phyloP scores from a whole-genome alignment of 2,329 filamentous ascomycete species.

The Epichloe sp. region DNA sequence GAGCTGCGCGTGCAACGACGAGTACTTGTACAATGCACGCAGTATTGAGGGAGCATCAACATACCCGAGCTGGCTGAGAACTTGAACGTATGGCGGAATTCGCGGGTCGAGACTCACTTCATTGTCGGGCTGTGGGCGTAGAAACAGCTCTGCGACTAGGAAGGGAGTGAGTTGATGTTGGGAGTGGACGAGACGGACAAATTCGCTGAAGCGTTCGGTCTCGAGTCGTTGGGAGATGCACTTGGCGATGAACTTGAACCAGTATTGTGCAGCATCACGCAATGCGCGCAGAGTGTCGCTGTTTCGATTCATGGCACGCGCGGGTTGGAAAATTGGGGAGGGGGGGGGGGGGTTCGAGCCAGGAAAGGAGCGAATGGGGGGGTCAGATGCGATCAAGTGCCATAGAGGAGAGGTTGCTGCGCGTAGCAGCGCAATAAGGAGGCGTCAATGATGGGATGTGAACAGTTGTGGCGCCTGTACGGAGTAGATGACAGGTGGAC shows the following conservation, averaged over 20 bases:
- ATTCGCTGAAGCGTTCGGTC: conserved; percentile 37
- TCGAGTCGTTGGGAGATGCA: conserved; percentile 40
- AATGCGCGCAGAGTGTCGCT: conserved; percentile 12
- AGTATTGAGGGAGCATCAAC: conserved; percentile 44
- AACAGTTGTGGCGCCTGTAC: neutral
- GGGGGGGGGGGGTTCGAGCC: neutral
- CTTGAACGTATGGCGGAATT: conserved; percentile 44
- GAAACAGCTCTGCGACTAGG: conserved; percentile 43
- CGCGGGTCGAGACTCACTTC: conserved; percentile 43
- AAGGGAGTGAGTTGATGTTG: conserved; percentile 38
- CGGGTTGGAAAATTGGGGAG: neutral
- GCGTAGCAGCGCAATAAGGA: conserved; percentile 4
- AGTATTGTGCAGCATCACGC: conserved; percentile 24
- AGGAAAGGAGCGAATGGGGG: neutral
- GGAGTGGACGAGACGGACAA: conserved; percentile 33
- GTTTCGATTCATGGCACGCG: conserved; percentile 15
- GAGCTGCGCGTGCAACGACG: conserved; percentile 30
- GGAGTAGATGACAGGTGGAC: neutral
- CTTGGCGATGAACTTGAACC: conserved; percentile 37
- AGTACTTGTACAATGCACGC: conserved; percentile 42
- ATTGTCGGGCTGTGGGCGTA: conserved; percentile 38
- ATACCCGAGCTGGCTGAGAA: conserved; percentile 36
- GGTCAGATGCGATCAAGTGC: conserved; percentile 1
- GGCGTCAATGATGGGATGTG: neutral
- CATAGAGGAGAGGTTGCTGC: conserved; percentile 5